Base-by-base conservation (phyloP, 2,329 filamentous ascomycete species). In the Neurospora sp. region DNA sequence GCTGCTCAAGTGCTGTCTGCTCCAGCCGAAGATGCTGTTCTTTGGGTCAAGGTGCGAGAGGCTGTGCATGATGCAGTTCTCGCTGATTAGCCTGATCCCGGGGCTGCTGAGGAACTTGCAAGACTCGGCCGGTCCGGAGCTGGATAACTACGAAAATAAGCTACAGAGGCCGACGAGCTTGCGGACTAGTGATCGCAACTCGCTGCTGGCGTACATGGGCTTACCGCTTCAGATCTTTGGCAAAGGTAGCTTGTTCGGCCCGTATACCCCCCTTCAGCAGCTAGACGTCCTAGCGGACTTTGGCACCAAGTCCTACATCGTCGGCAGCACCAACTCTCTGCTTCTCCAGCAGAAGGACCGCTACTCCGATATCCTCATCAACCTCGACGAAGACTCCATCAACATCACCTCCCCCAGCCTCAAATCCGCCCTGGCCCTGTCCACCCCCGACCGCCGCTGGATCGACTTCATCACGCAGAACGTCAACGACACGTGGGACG, bases 21-120 rank as follows among this genome's bases (percentile, higher is more conserved):
- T 99, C 73, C 95, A 99, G 79, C 95, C 93, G 69, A 99, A 98
- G 94, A 98, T 98, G 91, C 89, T 99, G 69, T 98, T 99, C 83
- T 99, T 98, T 77, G 94, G 96, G 72, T 93, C 95, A n/a, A 90
- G 93, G 76, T 98, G 96, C 80, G 96, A 99, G 80, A 88, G 92
- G 73, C 83, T 99, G 75, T 99, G 96, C 86, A 97, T 98, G 92
- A 94, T 97, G 81, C 96, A 99, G 80, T 99, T 98, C 82, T 96
- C 95, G 62, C 87, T 99, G 66, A 91, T 99, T 75, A 97, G 95
- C 68, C 85, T 99, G 77, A 96, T 99, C 82, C 96, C 96, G 66
- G 93, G 94, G 71, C 87, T 99, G 70, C 90, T 98, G 77, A 89
- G 93, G 76, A 93, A 91, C 76, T 86, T 99, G n/a, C 90, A 96